Conservation (phyloP, 2,329 filamentous ascomycete genomes). For the Fusarium hainanense region DNA sequence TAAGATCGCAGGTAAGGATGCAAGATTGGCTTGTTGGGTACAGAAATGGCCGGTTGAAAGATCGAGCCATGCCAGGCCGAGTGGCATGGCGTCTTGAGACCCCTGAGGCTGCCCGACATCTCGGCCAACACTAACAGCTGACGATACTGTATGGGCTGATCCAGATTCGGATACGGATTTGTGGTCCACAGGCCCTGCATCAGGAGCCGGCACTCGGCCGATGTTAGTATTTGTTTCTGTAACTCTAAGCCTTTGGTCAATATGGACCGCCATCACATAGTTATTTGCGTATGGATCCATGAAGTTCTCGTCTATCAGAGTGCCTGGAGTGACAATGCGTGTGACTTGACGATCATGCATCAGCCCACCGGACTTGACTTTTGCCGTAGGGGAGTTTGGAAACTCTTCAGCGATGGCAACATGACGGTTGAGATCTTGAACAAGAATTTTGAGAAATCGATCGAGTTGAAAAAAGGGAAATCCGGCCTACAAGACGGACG, state of each 20-base stretch:
- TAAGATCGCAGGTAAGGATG: slow-evolving; percentile 80
- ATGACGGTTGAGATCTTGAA: slow-evolving; percentile 89
- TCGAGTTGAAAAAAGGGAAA: slow-evolving; percentile 96
- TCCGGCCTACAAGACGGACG: slow-evolving; percentile 70
- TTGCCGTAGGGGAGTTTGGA: slow-evolving; percentile 75
- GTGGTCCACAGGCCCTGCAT: slow-evolving; percentile 22
- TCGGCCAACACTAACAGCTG: slow-evolving; percentile 38
- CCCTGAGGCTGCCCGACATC: slow-evolving; percentile 27
- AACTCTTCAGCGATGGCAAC: slow-evolving; percentile 97
- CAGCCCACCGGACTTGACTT: slow-evolving; percentile 78
- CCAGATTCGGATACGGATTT: slow-evolving; percentile 27
- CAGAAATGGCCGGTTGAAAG: slow-evolving; percentile 95
- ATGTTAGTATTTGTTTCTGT: slow-evolving; percentile 73
- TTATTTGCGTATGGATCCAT: slow-evolving; percentile 95
- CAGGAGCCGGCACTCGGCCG: slow-evolving; percentile 27
- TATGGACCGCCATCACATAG: slow-evolving; percentile 85
- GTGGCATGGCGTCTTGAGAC: slow-evolving; percentile 45
- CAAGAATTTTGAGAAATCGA: slow-evolving; percentile 89
- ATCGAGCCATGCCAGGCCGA: slow-evolving; percentile 94
- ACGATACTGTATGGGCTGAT: slow-evolving; percentile 36
- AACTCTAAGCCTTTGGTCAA: not conserved
- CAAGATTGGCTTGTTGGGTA: slow-evolving; percentile 79
- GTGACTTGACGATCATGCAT: slow-evolving; percentile 87
- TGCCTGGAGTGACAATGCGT: slow-evolving; percentile 92
- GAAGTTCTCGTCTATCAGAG: slow-evolving; percentile 96